Evolutionary conservation across 176 grass and related monocot genomes (phyloP).

Genomic region (Typha latifolia): DNA sequence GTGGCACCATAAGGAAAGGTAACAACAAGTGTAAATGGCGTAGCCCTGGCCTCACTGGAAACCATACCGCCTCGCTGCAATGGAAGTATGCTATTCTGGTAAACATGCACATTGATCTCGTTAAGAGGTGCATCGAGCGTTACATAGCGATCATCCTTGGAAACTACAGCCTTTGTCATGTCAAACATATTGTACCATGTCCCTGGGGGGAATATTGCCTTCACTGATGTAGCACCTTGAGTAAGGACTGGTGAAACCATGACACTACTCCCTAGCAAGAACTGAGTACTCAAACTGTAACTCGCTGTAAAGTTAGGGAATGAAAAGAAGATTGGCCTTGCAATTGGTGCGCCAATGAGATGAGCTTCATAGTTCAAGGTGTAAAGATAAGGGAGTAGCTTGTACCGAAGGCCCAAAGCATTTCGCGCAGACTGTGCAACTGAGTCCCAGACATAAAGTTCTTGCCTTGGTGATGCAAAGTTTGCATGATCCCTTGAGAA

Average conservation of each 20-base stretch:
- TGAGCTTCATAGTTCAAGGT: conserved; percentile 77
- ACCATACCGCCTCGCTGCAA: conserved; percentile 72
- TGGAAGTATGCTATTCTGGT: conserved; percentile 62
- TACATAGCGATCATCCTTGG: conserved; percentile 13
- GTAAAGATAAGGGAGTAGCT: conserved; percentile 70
- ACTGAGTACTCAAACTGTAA: conserved; percentile 77
- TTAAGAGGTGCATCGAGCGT: conserved; percentile 55
- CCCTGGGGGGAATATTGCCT: conserved; percentile 64
- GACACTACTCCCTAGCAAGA: conserved; percentile 55
- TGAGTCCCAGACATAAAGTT: conserved; percentile 72
- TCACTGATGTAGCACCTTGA: conserved; percentile 48
- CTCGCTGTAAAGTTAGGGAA: conserved; percentile 66
- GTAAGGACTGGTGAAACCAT: conserved; percentile 78
- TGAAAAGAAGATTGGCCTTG: conserved; percentile 76
- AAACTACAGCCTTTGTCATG: conserved; percentile 45
- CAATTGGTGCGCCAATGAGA: conserved; percentile 61
- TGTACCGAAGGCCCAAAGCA: conserved; percentile 68
- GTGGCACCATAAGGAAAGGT: conserved; percentile 48
- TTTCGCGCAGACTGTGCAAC: conserved; percentile 70
- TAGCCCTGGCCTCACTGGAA: conserved; percentile 47
- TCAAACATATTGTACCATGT: conserved; percentile 95
- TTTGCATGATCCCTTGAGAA: conserved; percentile 94
- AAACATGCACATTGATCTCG: conserved; percentile 79
- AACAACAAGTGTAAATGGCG: conserved; percentile 75
- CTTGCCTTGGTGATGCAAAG: conserved; percentile 72